Base-by-base conservation (phyloP, 2,329 filamentous ascomycete species). In the Pestalotiopsis sp. region DNA sequence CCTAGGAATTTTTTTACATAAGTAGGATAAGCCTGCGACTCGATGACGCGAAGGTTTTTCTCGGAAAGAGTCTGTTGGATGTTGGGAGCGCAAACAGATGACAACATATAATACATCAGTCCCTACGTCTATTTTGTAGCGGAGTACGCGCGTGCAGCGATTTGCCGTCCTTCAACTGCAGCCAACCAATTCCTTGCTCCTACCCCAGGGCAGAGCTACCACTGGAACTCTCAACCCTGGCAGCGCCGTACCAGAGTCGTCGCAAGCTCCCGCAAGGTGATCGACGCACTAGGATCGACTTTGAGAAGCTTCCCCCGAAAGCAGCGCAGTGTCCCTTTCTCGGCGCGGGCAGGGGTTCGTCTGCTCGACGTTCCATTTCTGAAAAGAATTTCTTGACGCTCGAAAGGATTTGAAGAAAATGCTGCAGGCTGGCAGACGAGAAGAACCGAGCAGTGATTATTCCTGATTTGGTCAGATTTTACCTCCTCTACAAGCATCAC, bases 231-330 rank as follows among this genome's bases (percentile, higher is more conserved):
- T 52, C 45, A 52, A 52, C 45, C 45, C 45, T 52, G 41, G 41
- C 13, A 13, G 20, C 17, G 14, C 45, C 17, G 17, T 9, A 52
- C 13, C 45, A 52, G 13, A 61, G 59, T 39, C 25, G 59, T 61
- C 27, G 25, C 59, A 61, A 36, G 59, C 59, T 61, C 36, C 59
- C 59, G 57, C 57, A 61, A 61, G 27, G 45, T 61, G 59, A 61
- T 61, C 59, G 59, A 61, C 59, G 31, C 59, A 36, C 59, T 61
- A 61, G 59, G 59, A 61, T 61, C 59, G 59, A 39, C n/a, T 61
- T 36, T 61, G 59, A 38, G 59, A 36, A 61, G 59, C 36, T 36
- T 23, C 57, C 31, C 31, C 59, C 25, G 36, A 61, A 36, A 11
- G 36, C 59, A 20, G 17, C 27, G 27, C 58, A 61, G 41, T 45